These are phyloP conservation scores for Polytolypa hystricis DNA, from an alignment of 2,329 filamentous ascomycete genomes.

Conservation along the genomic window DNA sequence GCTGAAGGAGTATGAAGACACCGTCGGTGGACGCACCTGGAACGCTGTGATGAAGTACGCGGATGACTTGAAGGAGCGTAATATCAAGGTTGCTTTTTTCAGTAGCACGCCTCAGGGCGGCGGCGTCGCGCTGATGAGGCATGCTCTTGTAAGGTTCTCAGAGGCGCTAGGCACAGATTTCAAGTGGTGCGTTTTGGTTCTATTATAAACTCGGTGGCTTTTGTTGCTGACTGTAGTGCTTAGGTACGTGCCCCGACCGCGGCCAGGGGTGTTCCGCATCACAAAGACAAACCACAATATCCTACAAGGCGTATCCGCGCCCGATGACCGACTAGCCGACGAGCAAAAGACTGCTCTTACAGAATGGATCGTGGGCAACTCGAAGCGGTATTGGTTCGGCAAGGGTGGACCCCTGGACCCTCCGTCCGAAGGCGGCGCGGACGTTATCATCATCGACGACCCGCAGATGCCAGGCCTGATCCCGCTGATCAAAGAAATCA, in stretches of 20 bases:
- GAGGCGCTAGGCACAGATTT: conserved; percentile 56
- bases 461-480: conserved; percentile 76
- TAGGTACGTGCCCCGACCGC: conserved; percentile 64
- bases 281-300: conserved; percentile 88
- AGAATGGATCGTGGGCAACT: conserved; percentile 64
- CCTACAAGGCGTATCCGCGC: conserved; percentile 62
- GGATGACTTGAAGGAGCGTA: conserved; percentile 49
- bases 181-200: conserved; percentile 50
- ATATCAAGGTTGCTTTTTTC: conserved; percentile 65
- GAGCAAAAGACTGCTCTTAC: conserved; percentile 54
- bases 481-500: conserved; percentile 58
- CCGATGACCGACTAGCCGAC: conserved; percentile 51
- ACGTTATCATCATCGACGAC: conserved; percentile 69
- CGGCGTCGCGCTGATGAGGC: conserved; percentile 71
- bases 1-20: conserved; percentile 47
- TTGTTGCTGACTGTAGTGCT: conserved; percentile 2
- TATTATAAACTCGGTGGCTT: background rate
- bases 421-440: conserved; percentile 58
- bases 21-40: conserved; percentile 55
- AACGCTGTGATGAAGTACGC: conserved; percentile 53
- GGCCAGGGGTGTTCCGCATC: conserved; percentile 67
- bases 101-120: conserved; percentile 73
- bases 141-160: conserved; percentile 63
- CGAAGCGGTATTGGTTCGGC: conserved; percentile 61
- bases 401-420: conserved; percentile 55